These are phyloP conservation scores for Sporopachydermia cereana DNA, from an alignment of 1,139 yeast species.

Conservation along the genomic window DNA sequence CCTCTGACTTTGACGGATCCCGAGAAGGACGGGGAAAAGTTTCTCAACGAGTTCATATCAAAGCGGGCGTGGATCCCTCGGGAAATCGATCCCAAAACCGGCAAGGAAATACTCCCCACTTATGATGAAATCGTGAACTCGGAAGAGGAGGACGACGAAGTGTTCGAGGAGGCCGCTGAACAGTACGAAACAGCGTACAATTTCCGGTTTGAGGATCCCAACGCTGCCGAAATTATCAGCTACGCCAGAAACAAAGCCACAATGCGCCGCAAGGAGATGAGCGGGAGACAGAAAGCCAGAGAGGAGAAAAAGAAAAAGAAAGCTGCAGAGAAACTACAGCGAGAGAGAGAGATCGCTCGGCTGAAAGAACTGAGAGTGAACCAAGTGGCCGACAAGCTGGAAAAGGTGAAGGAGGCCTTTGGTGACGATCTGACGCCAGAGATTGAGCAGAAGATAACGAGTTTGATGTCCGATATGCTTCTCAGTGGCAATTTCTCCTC, in stretches of 20 bases:
- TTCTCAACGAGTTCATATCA: constrained; percentile 59
- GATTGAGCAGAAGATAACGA: constrained; percentile 42
- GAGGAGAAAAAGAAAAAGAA: constrained; percentile 52
- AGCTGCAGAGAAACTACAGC: constrained; percentile 39
- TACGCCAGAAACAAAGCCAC: constrained; percentile 96
- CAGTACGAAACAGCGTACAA: constrained; percentile 86
- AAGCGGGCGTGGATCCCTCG: constrained; percentile 85
- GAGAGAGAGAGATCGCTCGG: constrained; percentile 53
- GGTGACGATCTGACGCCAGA: constrained; percentile 46
- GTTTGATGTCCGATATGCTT: constrained; percentile 60
- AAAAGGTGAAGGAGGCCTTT: constrained; percentile 68
- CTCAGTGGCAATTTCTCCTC: constrained; percentile 85
- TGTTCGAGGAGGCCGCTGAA: constrained; percentile 87
- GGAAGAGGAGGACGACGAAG: constrained; percentile 58
- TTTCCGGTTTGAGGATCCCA: constrained; percentile 88
- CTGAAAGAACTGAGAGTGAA: constrained; percentile 67
- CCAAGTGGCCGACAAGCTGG: constrained; percentile 65
- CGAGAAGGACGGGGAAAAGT: constrained; percentile 46
- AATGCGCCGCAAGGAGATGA: constrained; percentile 66
- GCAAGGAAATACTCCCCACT: constrained; percentile 44
- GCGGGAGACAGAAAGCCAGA: constrained; percentile 72
- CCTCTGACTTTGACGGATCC: constrained; percentile 57
- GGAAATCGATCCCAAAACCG: constrained; percentile 31
- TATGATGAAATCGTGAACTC: constrained; percentile 30
- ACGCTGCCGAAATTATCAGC: constrained; percentile 83